Evolutionary conservation across 495 filamentous ascomycete genomes (phyloP), one percentile per base, ranked within the genome.

Genomic region (Penicillium herquei): DNA sequence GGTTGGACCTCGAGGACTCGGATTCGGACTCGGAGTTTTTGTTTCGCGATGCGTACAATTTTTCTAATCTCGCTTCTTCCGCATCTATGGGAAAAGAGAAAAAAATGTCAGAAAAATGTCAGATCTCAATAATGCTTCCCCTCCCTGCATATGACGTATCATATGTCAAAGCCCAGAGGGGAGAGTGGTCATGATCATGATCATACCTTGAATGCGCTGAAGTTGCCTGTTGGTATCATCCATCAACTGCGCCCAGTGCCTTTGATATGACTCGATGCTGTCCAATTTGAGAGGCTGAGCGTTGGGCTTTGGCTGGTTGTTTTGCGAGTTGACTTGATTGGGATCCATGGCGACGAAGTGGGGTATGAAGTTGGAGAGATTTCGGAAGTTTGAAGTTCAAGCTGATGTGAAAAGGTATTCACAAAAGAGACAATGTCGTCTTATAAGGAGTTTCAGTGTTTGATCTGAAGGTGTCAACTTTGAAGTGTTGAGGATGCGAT

Each of bases 161-260:
- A 40, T 26, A 55, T 21, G 48, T 39, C 49, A 54, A 16, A 14
- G 13, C 6, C 14, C 17, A 12, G 18, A 39, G 39, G n/a, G 17
- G 14, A 18, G 21, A 47, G 37, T 26, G 21, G 4, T 30, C 12
- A 13, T 21, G 32, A 17, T 49, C n/a, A 33, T n/a, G 37, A 35
- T 53, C 62, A 34, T 46, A 68, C 65, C 59, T 63, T 60, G 57
- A 46, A 68, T 66, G 47, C 59, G 58, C 39, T 63, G 50, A 43
- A 68, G 60, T 11, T 68, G 62, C 50, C 46, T 56, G 39, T 54
- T 52, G 11, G 63, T 68, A 9, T 68, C 55, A 41, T 68, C 56
- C 34, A 66, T 60, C 33, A 68, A 44, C 51, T 68, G 57, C 1
- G 57, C 63, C 65, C 65, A 68, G 51, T 47, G 48, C 18, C 39